Evolutionary conservation across 768 basidiomycete genomes (phyloP).

Genomic region (Lentinula detonsa): DNA sequence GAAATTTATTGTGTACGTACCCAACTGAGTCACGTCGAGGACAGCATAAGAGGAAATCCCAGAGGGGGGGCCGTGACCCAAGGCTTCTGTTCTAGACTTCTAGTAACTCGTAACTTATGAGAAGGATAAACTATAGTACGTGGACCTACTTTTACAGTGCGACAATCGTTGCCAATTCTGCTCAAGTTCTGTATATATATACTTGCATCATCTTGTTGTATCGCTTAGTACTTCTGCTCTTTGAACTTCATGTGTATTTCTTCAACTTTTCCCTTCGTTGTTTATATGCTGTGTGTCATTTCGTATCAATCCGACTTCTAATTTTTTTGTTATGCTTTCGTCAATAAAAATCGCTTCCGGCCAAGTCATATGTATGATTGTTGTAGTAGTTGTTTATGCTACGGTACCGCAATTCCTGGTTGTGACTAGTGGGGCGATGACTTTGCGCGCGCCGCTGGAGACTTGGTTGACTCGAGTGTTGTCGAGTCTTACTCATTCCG

Average conservation of each 20-base stretch:
- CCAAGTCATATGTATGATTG: no score
- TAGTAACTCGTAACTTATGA: background rate
- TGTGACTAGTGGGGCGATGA: background rate
- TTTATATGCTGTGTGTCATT: background rate
- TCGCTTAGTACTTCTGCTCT: background rate
- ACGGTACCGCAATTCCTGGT: background rate
- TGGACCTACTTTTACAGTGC: background rate
- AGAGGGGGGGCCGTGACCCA: background rate
- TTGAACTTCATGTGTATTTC: background rate
- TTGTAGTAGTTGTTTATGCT: no score
- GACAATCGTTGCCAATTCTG: background rate
- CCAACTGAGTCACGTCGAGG: slow-evolving; percentile 3
- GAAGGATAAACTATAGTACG: no score
- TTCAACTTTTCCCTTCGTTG: background rate
- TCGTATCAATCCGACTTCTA: background rate
- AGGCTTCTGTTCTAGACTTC: background rate
- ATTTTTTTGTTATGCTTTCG: background rate
- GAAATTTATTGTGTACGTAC: background rate
- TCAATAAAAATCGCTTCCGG: background rate
- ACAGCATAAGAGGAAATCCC: slow-evolving; percentile 1
- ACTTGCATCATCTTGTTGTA: background rate
- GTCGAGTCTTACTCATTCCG: background rate
- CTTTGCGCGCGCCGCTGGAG: background rate
- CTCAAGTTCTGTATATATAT: background rate
- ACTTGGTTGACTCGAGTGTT: background rate